Conservation (phyloP, 768 basidiomycete species). For the Termitomyces sp. region DNA sequence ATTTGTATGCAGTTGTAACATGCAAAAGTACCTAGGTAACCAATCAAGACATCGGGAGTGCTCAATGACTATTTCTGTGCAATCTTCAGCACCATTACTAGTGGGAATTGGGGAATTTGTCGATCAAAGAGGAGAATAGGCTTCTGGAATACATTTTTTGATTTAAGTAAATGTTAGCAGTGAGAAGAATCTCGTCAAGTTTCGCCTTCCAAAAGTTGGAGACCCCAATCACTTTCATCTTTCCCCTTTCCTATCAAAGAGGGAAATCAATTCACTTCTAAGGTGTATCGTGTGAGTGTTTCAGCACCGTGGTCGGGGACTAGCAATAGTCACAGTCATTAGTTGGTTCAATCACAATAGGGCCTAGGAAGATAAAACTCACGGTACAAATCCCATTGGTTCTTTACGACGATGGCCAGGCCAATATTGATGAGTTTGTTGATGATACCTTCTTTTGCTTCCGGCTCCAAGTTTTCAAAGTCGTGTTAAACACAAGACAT, state of each 20-base stretch:
- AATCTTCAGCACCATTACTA: constrained; percentile 52
- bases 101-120: constrained; percentile 57
- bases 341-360: neutral
- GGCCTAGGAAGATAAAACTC: constrained; percentile 24
- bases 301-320: constrained; percentile 80
- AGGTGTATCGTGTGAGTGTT: too few species aligned
- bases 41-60: constrained; percentile 53
- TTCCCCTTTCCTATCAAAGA: constrained; percentile 49
- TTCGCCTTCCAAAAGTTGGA: constrained; percentile 70
- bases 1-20: neutral
- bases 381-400: constrained; percentile 90
- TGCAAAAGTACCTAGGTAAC: constrained; percentile 51
- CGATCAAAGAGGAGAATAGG: constrained; percentile 79
- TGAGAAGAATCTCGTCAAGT: constrained; percentile 64
- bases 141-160: constrained; percentile 67
- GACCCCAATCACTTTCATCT: constrained; percentile 61
- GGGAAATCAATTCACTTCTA: too few species aligned
- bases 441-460: constrained; percentile 79
- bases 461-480: constrained; percentile 22
- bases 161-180: constrained; percentile 62
- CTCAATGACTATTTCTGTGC: constrained; percentile 51
- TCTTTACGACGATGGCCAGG: constrained; percentile 62
- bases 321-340: neutral
- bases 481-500: neutral
- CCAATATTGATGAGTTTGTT: constrained; percentile 80